Conservation (phyloP, 2,329 filamentous ascomycete genomes). For the Pseudogymnoascus sp. region DNA sequence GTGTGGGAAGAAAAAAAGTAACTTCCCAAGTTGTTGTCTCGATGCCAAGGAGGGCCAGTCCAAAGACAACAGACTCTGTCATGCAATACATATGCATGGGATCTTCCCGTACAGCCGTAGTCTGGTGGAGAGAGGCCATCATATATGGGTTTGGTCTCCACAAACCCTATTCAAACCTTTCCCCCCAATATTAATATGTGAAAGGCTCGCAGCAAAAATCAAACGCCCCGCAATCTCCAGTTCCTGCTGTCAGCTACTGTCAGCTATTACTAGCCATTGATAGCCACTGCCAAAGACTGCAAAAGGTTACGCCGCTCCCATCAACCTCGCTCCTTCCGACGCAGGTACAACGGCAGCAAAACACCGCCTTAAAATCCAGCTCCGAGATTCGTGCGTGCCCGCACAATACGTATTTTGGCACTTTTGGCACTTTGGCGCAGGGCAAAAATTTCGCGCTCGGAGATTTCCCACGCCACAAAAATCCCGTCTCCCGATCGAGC, state of each 20-base stretch:
- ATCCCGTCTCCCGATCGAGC: background rate
- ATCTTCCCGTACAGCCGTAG: constrained; percentile 9
- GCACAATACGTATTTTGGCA: too few species aligned
- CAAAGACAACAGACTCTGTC: background rate
- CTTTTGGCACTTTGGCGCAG: too few species aligned
- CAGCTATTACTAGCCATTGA: constrained; percentile 9
- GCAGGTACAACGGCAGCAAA: background rate
- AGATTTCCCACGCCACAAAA: background rate
- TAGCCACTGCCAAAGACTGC: background rate
- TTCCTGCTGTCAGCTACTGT: background rate
- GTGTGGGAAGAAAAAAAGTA: background rate
- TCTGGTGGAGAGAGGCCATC: constrained; percentile 5
- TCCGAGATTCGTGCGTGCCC: too few species aligned
- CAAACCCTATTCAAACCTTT: constrained; percentile 9
- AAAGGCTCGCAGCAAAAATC: constrained; percentile 6
- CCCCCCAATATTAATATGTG: constrained; percentile 9
- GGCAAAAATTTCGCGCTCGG: background rate
- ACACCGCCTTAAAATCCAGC: background rate
- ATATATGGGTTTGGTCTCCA: constrained; percentile 9
- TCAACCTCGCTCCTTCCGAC: constrained; percentile 4
- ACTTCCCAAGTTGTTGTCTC: background rate
- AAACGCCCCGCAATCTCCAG: constrained; percentile 3
- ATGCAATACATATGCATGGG: constrained; percentile 9
- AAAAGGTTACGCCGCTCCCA: background rate
- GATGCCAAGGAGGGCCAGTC: background rate